Conservation (phyloP, 2,329 filamentous ascomycete genomes). For the Penicillium sp. region DNA sequence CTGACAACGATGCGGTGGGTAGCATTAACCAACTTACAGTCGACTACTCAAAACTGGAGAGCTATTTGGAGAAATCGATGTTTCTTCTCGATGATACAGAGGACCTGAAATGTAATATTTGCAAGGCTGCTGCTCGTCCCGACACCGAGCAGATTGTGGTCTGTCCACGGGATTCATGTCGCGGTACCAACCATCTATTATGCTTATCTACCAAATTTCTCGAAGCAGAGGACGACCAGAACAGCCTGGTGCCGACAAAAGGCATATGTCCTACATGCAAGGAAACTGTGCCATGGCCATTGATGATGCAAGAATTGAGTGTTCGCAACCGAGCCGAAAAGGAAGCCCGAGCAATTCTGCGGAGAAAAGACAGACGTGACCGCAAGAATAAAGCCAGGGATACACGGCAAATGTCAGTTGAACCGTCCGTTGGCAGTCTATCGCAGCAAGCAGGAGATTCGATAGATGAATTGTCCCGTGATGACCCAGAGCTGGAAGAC, state of each 20-base stretch:
- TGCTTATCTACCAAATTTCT: slow-evolving; percentile 61
- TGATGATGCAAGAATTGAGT: slow-evolving; percentile 81
- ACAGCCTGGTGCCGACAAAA: slow-evolving; percentile 65
- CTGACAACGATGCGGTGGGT: slow-evolving; percentile 33
- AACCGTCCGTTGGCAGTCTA: slow-evolving; percentile 6
- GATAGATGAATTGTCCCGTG: slow-evolving; percentile 18
- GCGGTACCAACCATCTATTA: slow-evolving; percentile 56
- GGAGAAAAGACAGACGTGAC: slow-evolving; percentile 58
- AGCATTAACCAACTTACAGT: slow-evolving; percentile 55
- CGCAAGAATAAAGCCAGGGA: slow-evolving; percentile 20
- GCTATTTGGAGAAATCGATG: slow-evolving; percentile 57
- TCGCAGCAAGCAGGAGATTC: slow-evolving; percentile 1
- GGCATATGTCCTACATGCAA: slow-evolving; percentile 75
- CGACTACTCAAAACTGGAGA: slow-evolving; percentile 56
- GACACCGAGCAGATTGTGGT: slow-evolving; percentile 52
- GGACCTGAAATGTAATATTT: slow-evolving; percentile 54
- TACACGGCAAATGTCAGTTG: slow-evolving; percentile 11
- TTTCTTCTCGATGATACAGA: slow-evolving; percentile 45
- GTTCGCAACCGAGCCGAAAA: slow-evolving; percentile 72
- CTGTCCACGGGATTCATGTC: slow-evolving; percentile 57
- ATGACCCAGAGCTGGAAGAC: slow-evolving; percentile 35
- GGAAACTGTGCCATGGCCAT: slow-evolving; percentile 67
- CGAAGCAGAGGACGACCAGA: slow-evolving; percentile 39
- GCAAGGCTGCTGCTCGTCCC: slow-evolving; percentile 44
- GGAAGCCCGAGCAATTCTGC: slow-evolving; percentile 67